phyloP scores from a whole-genome alignment of 2,329 filamentous ascomycete genomes.

The Colletotrichum sp. region DNA sequence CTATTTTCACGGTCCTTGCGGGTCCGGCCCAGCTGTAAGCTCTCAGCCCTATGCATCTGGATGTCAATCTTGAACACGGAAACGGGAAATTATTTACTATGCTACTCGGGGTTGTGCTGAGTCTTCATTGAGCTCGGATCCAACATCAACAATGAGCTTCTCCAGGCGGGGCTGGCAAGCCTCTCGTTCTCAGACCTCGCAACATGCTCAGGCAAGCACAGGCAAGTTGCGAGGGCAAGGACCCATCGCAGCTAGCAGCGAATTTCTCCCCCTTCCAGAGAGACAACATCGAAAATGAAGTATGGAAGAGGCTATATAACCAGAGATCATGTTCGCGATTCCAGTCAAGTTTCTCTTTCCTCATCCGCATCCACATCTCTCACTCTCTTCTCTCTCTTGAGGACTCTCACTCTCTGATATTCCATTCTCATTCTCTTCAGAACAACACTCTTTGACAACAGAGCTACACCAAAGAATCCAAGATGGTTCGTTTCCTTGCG shows the following conservation, averaged over 20 bases:
- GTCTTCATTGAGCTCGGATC: background rate
- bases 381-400: background rate
- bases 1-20: background rate
- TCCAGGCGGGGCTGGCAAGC: background rate
- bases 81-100: background rate
- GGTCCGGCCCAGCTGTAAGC: background rate
- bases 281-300: background rate
- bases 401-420: background rate
- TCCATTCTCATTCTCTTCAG: background rate
- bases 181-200: background rate
- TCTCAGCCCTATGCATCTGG: background rate
- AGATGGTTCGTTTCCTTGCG: background rate
- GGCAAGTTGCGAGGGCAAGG: background rate
- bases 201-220: background rate
- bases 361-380: background rate
- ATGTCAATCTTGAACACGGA: background rate
- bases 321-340: background rate
- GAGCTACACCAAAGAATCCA: background rate
- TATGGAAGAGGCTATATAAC: background rate
- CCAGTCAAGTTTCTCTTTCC: background rate
- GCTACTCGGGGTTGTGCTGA: background rate
- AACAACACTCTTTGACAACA: background rate
- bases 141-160: background rate
- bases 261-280: background rate
- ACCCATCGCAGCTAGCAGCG: background rate